phyloP scores from a whole-genome alignment of 768 basidiomycete genomes.

The Coprinopsis strossmayeri region DNA sequence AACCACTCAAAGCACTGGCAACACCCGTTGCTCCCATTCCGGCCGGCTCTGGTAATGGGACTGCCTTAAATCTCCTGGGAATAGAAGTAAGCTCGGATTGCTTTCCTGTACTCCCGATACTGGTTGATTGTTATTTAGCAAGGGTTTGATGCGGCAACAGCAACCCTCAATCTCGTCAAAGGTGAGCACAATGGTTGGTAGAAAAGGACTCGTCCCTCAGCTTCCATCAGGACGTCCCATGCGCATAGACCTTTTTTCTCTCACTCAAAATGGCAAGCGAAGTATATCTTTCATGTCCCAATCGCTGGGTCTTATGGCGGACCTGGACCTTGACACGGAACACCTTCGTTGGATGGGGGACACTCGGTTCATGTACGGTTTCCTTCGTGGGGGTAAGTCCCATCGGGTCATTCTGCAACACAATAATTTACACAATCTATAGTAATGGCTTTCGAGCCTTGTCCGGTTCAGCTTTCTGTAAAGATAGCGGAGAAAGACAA shows the following conservation, averaged over 20 bases:
- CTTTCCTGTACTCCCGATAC: not conserved
- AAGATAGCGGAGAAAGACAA: slow-evolving; percentile 71
- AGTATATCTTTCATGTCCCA: slow-evolving; percentile 80
- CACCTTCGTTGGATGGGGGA: slow-evolving; percentile 85
- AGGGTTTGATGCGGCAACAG: slow-evolving; percentile 65
- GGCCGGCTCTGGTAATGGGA: slow-evolving; percentile 76
- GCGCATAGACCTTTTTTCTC: slow-evolving; percentile 69
- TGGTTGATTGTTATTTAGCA: slow-evolving; percentile 29
- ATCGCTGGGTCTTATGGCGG: slow-evolving; percentile 78
- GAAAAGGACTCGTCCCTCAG: not conserved
- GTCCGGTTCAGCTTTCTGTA: slow-evolving; percentile 63
- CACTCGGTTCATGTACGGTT: slow-evolving; percentile 68
- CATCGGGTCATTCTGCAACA: too few relatives aligned
- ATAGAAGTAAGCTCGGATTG: slow-evolving; percentile 46
- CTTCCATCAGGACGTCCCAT: slow-evolving; percentile 53
- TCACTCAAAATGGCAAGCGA: slow-evolving; percentile 60
- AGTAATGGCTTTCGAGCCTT: slow-evolving; percentile 60
- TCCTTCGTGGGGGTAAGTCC: slow-evolving; percentile 57
- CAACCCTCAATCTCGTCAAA: slow-evolving; percentile 75
- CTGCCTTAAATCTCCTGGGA: slow-evolving; percentile 72
- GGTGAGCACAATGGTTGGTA: slow-evolving; percentile 30
- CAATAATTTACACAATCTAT: too few relatives aligned
- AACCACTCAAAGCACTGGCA: slow-evolving; percentile 52
- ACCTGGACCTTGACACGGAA: slow-evolving; percentile 80
- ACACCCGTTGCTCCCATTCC: slow-evolving; percentile 77